Evolutionary conservation across 2,329 filamentous ascomycete genomes (phyloP).

Genomic region (Aspergillus sp.): DNA sequence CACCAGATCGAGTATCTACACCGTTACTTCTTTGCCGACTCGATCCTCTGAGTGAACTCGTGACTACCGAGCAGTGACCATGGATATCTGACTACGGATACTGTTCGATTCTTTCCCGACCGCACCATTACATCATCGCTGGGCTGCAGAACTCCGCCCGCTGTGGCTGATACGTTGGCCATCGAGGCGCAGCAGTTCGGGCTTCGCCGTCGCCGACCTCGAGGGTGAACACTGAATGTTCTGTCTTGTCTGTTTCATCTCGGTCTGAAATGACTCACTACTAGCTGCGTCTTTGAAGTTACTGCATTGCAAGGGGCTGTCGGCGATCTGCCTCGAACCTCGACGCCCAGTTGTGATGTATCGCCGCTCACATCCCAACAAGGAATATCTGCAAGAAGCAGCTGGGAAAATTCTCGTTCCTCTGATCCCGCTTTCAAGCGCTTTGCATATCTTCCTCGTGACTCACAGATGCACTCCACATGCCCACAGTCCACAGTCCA

Average conservation of each 20-base stretch:
- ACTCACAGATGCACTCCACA: constrained; percentile 15
- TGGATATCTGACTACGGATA: neutral
- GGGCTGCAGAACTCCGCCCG: constrained; percentile 16
- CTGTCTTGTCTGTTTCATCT: too few relatives aligned
- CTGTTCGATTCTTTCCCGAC: neutral
- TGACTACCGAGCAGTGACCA: too few relatives aligned
- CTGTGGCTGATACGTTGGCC: constrained; percentile 10
- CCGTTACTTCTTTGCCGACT: too few relatives aligned
- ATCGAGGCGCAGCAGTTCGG: constrained; percentile 13
- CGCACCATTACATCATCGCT: constrained; percentile 8
- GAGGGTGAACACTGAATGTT: too few relatives aligned
- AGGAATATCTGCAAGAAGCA: neutral
- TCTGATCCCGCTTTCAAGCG: constrained; percentile 15
- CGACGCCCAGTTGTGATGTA: constrained; percentile 2
- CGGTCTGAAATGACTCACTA: too few relatives aligned
- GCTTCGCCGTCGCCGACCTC: neutral
- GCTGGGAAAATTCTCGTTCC: neutral
- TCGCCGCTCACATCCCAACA: constrained; percentile 1
- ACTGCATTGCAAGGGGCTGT: neutral
- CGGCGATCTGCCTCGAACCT: neutral
- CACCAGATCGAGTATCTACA: too few relatives aligned
- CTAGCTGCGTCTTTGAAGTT: too few relatives aligned
- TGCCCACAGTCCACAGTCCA: neutral
- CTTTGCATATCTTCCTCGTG: constrained; percentile 7
- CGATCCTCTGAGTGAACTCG: too few relatives aligned